Evolutionary conservation across 108 stramenopile genomes (phyloP).

Genomic region (Conticribra weissflogii): DNA sequence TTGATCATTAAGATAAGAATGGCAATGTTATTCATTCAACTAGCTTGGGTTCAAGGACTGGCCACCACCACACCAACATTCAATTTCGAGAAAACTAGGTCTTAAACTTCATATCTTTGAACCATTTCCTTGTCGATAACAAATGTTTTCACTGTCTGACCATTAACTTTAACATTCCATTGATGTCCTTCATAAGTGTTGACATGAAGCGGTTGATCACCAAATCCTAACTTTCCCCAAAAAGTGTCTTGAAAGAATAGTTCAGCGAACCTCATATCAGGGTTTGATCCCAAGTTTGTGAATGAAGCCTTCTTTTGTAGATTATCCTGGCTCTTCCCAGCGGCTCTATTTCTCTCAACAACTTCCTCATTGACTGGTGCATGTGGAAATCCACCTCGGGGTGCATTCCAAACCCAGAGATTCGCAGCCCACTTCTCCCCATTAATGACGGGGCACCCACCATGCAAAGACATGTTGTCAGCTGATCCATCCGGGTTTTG

Average conservation of each 20-base stretch:
- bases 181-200: conserved; percentile 81
- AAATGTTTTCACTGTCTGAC: conserved; percentile 58
- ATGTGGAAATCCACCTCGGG: conserved; percentile 54
- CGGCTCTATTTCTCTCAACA: conserved; percentile 38
- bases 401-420: conserved; percentile 65
- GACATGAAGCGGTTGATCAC: conserved; percentile 57
- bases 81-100: too few species aligned
- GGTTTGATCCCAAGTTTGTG: conserved; percentile 61
- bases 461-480: conserved; percentile 77
- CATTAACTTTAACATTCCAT: conserved; percentile 80
- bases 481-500: conserved; percentile 80
- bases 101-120: conserved; percentile 32
- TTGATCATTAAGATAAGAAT: too few species aligned
- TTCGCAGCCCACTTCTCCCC: conserved; percentile 74
- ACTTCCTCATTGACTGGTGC: conserved; percentile 64
- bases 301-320: conserved; percentile 59
- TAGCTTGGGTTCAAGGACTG: too few species aligned
- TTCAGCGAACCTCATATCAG: conserved; percentile 53
- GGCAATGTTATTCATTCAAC: too few species aligned
- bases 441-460: conserved; percentile 86
- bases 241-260: conserved; percentile 74
- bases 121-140: conserved; percentile 49
- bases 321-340: conserved; percentile 17
- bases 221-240: conserved; percentile 73
- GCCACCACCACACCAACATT: too few species aligned